Conservation (phyloP, 2,329 filamentous ascomycete genomes). For the Verticillium alfalfae region DNA sequence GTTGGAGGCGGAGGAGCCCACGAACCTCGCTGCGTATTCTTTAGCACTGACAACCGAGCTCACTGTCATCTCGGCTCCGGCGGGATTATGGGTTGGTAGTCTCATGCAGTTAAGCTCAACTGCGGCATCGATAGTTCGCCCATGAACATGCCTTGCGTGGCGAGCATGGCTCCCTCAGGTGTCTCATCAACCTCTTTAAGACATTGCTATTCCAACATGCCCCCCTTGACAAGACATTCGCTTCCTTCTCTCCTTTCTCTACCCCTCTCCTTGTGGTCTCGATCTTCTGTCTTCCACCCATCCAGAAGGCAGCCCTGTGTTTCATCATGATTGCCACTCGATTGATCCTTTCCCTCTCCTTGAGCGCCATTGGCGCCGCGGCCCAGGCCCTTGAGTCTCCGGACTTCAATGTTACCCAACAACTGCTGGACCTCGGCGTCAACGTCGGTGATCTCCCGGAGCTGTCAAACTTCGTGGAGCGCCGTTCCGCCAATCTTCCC, state of each 20-base stretch:
- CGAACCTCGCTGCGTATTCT: background rate
- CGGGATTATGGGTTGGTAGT: background rate
- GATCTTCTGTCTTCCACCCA: background rate
- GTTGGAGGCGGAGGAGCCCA: background rate
- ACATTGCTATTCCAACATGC: background rate
- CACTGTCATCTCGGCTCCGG: background rate
- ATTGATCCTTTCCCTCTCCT: background rate
- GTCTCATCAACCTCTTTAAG: background rate
- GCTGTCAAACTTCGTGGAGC: background rate
- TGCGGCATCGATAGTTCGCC: background rate
- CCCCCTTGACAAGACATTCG: background rate
- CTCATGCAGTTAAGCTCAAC: background rate
- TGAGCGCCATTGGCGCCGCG: background rate
- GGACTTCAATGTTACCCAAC: constrained; percentile 10
- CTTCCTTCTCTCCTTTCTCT: background rate
- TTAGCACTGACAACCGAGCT: background rate
- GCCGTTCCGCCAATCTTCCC: background rate
- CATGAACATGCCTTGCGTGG: background rate
- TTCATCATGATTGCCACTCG: constrained; percentile 3
- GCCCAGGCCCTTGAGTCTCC: constrained; percentile 2
- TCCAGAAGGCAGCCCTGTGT: background rate
- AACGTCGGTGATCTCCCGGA: constrained; percentile 7
- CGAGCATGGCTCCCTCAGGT: background rate
- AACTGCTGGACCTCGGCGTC: constrained; percentile 10
- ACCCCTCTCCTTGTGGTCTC: background rate